Evolutionary conservation across 805 yeast genomes (phyloP).

Genomic region (Wickerhamomyces ciferrii): DNA sequence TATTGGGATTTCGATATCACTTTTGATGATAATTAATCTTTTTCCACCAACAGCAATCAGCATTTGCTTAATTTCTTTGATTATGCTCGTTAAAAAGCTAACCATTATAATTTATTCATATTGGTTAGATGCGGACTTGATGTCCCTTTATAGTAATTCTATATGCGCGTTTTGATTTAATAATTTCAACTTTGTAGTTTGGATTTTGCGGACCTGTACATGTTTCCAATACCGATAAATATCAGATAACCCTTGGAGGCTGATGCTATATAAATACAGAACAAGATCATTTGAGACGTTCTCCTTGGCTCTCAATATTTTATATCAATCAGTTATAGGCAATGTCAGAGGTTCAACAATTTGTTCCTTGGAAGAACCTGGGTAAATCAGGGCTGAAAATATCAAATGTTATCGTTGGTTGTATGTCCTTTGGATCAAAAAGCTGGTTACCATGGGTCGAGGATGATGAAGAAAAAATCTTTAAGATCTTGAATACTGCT

Average conservation of each 20-base stretch:
- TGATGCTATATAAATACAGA: too few relatives aligned
- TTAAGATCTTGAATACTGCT: conserved; percentile 34
- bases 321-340: too few relatives aligned
- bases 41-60: background rate
- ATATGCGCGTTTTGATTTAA: too few relatives aligned
- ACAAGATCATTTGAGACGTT: too few relatives aligned
- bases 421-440: conserved; percentile 44
- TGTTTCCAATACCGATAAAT: too few relatives aligned
- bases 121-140: background rate
- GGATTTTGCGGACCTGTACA: too few relatives aligned
- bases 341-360: background rate
- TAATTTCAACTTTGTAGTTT: too few relatives aligned
- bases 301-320: too few relatives aligned
- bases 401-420: conserved; percentile 43
- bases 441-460: conserved; percentile 34
- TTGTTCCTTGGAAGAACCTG: conserved; percentile 5
- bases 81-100: too few relatives aligned
- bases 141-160: background rate
- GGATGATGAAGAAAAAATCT: conserved; percentile 38
- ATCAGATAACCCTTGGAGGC: too few relatives aligned
- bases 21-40: conserved; percentile 10
- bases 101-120: too few relatives aligned
- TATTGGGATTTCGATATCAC: conserved; percentile 20
- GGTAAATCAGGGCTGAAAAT: conserved; percentile 42
- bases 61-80: background rate